phyloP scores from a whole-genome alignment of 73 alveolate genomes.

The Paramecium bursaria region DNA sequence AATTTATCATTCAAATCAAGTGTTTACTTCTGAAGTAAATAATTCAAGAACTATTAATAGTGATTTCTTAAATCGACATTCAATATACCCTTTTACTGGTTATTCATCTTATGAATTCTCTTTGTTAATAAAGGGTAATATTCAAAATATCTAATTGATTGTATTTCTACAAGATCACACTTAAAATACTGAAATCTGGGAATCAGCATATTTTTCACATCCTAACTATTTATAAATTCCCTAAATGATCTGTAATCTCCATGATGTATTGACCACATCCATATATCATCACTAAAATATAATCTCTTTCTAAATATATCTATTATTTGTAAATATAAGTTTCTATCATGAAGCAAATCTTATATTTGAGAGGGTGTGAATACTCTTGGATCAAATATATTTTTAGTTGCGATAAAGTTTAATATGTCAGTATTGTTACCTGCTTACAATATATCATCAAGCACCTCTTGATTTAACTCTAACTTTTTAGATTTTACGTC shows the following conservation, averaged over 20 bases:
- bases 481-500: conserved; percentile 66
- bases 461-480: conserved; percentile 69
- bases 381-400: conserved; percentile 67
- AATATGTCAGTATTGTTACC: conserved; percentile 76
- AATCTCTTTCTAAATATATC: conserved; percentile 74
- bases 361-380: conserved; percentile 69
- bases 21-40: conserved; percentile 10
- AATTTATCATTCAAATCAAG: conserved; percentile 43
- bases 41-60: conserved; percentile 40
- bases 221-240: conserved; percentile 70
- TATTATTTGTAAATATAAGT: conserved; percentile 74
- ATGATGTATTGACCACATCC: conserved; percentile 88
- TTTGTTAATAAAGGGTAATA: conserved; percentile 90
- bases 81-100: conserved; percentile 17
- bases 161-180: neutral
- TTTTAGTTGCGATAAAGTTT: conserved; percentile 72
- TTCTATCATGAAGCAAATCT: conserved; percentile 74
- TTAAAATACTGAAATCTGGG: conserved; percentile 38
- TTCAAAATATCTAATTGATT: conserved; percentile 73
- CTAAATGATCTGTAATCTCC: conserved; percentile 76
- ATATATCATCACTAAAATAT: conserved; percentile 65
- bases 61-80: conserved; percentile 50
- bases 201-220: neutral
- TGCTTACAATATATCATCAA: conserved; percentile 74
- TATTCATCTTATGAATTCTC: conserved; percentile 88